Percentiles rank a stretch among this genome's conserved stretches.
phyloP scores from a whole-genome alignment of 129 eudicot species.

The Saposhnikovia divaricata region DNA sequence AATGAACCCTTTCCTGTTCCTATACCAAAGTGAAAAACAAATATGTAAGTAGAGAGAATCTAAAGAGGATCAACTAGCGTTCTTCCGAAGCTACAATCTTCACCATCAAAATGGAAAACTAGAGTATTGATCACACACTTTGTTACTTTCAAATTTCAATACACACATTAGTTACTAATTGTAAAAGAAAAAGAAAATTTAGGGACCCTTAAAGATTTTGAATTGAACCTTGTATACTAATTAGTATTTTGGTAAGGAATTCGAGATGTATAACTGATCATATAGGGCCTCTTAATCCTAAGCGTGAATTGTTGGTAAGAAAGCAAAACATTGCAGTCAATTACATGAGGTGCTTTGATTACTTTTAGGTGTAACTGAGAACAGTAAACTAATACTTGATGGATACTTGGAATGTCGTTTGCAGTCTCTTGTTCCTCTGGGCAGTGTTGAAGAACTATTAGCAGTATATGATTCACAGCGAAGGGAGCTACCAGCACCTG shows the following conservation, averaged over 20 bases:
- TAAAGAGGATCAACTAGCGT: neutral
- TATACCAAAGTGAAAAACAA: neutral
- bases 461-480: slow-evolving; percentile 95
- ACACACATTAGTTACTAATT: neutral
- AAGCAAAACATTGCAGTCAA: neutral
- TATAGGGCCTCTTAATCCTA: neutral
- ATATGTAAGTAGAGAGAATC: neutral
- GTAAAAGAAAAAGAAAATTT: neutral
- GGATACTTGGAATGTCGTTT: neutral
- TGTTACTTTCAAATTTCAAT: neutral
- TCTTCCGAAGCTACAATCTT: neutral
- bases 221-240: neutral
- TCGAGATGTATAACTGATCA: neutral
- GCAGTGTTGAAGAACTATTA: slow-evolving; percentile 91
- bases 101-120: neutral
- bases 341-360: neutral
- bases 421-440: slow-evolving; percentile 97
- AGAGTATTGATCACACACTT: neutral
- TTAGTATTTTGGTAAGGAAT: neutral
- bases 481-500: slow-evolving; percentile 86
- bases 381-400: neutral
- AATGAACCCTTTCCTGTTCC: neutral
- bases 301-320: neutral
- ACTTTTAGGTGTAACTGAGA: neutral
- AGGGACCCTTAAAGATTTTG: neutral